These are phyloP conservation scores for Backusella luteola DNA, from an alignment of 192 early-diverging fungal genomes.

Conservation along the genomic window DNA sequence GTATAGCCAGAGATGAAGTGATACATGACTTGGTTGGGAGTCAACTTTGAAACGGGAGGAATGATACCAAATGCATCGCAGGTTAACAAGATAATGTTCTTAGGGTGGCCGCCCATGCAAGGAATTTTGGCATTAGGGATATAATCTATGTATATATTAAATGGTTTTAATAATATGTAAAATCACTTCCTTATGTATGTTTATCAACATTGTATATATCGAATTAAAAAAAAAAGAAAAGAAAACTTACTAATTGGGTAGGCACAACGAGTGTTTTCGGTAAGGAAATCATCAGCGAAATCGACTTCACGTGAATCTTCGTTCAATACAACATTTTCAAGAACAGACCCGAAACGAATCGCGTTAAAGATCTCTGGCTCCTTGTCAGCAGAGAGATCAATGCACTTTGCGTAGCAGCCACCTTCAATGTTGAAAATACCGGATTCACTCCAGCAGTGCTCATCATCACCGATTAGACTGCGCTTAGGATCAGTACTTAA, in stretches of 20 bases:
- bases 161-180: not conserved
- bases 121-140: slow-evolving; percentile 94
- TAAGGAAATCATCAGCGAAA: slow-evolving; percentile 73
- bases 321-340: slow-evolving; percentile 92
- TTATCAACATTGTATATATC: not conserved
- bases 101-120: slow-evolving; percentile 85
- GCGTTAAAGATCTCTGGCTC: slow-evolving; percentile 98
- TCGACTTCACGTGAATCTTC: slow-evolving; percentile 70
- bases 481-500: slow-evolving; percentile 92
- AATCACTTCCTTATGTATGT: not conserved
- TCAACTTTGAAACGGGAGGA: slow-evolving; percentile 87
- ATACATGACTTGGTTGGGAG: slow-evolving; percentile 87
- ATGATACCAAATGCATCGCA: slow-evolving; percentile 96
- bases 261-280: slow-evolving; percentile 95
- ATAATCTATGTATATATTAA: slow-evolving; percentile 48
- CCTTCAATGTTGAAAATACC: slow-evolving; percentile 99
- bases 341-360: slow-evolving; percentile 90
- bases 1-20: slow-evolving; percentile 98
- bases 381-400: slow-evolving; percentile 91
- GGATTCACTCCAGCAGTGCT: slow-evolving; percentile 96
- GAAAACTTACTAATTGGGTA: slow-evolving; percentile 74
- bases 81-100: slow-evolving; percentile 93
- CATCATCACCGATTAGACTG: slow-evolving; percentile 95
- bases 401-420: slow-evolving; percentile 97
- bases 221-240: not conserved